phyloP scores from a whole-genome alignment of 805 yeast genomes.

The Kodamaea leandrae region DNA sequence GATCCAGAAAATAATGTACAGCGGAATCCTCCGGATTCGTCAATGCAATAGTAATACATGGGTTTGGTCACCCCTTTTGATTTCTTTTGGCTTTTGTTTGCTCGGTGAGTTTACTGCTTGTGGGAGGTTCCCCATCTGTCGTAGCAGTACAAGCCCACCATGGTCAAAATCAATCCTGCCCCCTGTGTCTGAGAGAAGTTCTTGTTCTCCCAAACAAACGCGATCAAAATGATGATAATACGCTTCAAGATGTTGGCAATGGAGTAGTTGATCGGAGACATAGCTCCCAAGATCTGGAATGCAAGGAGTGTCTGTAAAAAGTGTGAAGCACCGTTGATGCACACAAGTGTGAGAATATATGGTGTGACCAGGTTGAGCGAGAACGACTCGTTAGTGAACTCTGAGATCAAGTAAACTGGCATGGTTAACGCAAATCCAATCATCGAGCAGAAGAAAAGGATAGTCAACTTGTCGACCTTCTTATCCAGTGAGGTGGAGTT shows the following conservation, averaged over 20 bases:
- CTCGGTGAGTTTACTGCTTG: slow-evolving; percentile 1
- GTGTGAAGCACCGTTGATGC: slow-evolving; percentile 67
- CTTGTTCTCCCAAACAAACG: slow-evolving; percentile 62
- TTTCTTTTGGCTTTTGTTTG: too few species aligned
- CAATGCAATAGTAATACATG: background rate
- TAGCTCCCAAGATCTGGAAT: slow-evolving; percentile 67
- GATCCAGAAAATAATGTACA: too few species aligned
- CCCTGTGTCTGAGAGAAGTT: slow-evolving; percentile 29
- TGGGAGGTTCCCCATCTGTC: slow-evolving; percentile 38
- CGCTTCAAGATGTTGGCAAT: slow-evolving; percentile 76
- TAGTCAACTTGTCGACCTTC: slow-evolving; percentile 68
- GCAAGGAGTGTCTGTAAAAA: slow-evolving; percentile 72
- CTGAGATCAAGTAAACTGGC: slow-evolving; percentile 63
- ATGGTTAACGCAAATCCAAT: slow-evolving; percentile 66
- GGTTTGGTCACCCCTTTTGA: too few species aligned
- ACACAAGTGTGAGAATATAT: slow-evolving; percentile 37
- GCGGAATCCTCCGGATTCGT: background rate
- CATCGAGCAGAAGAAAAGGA: slow-evolving; percentile 66
- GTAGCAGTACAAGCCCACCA: slow-evolving; percentile 40
- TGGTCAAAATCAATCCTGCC: slow-evolving; percentile 35
- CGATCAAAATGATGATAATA: slow-evolving; percentile 64
- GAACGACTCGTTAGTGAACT: slow-evolving; percentile 31
- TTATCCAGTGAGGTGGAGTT: slow-evolving; percentile 19
- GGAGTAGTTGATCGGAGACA: slow-evolving; percentile 75
- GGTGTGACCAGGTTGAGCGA: slow-evolving; percentile 32